Evolutionary conservation across 169 alveolate genomes (phyloP), one percentile per base, ranked within the genome.

Genomic region (Plasmodium cynomolgi): DNA sequence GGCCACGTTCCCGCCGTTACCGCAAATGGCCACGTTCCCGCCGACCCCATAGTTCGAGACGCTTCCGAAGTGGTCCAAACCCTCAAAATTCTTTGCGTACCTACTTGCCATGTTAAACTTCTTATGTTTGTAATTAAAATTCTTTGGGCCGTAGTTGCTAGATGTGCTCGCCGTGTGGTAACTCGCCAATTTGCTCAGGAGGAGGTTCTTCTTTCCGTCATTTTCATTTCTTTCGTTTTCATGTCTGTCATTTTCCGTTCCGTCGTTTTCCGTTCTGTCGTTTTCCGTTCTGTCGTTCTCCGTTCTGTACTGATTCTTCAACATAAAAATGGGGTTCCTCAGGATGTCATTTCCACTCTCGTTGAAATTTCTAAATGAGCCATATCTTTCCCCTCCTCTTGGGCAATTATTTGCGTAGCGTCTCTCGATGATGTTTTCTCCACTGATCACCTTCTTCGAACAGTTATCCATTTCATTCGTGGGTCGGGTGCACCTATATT

Each of bases 391-490:
- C 47, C 79, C 75, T 72, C 20, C 47, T 83, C 39, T 41, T 68
- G 33, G 50, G 58, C 20, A 23, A 47, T 23, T 71, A 23, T 72
- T 68, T 37, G 9, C 20, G 58, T 20, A 31, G 20, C 34, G 31
- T 26, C 13, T 15, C 6, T 37, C 34, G n/a, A 68, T 41, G 23
- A 15, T 72, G 47, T 1, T 84, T 41, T 41, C 29, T 71, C 73
- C n/a, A 29, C 9, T 11, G 50, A 15, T 84, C 50, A 29, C 81
- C 50, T 41, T 72, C 37, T 44, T 72, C 15, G 20, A 84, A 71
- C 54, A 41, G 6, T 72, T 47, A 72, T 84, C 83, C 11, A 15
- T 81, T n/a, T 83, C 91, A 62, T 83, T 83, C 68, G 41, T 58
- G 15, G 26, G 41, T 83, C 73, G 8, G 23, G 73, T 83, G 15